These are phyloP conservation scores for Dactylis glomerata DNA, from an alignment of 176 grass and related monocot genomes.

Conservation along the genomic window DNA sequence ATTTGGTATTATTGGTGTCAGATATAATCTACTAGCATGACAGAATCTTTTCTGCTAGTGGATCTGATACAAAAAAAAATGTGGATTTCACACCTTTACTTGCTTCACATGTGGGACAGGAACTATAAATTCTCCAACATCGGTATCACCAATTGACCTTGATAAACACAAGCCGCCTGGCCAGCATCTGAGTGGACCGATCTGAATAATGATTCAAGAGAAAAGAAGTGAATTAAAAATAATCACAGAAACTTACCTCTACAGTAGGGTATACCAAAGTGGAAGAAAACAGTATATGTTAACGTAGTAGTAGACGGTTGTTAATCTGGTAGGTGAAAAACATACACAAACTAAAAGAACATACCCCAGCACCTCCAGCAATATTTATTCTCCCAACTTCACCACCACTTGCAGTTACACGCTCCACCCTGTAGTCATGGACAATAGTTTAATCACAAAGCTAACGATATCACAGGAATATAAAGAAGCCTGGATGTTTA, in stretches of 20 bases:
- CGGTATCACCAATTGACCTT: conserved; percentile 95
- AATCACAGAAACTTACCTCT: conserved; percentile 9
- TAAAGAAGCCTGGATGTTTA: conserved; percentile 4
- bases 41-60: conserved; percentile 31
- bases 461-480: conserved; percentile 22
- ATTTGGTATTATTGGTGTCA: background rate
- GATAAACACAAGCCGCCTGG: conserved; percentile 96
- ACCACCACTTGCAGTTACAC: conserved; percentile 83
- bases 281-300: background rate
- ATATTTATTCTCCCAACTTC: conserved; percentile 96
- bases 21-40: conserved; percentile 25
- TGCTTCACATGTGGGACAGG: conserved; percentile 97
- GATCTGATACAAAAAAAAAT: background rate
- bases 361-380: conserved; percentile 77
- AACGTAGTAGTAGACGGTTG: background rate
- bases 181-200: conserved; percentile 99
- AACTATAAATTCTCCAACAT: conserved; percentile 95
- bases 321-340: conserved; percentile 22
- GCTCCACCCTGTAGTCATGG: conserved; percentile 60
- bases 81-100: conserved; percentile 73
- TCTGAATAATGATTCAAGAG: conserved; percentile 52
- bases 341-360: conserved; percentile 25
- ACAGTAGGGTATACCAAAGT: conserved; percentile 1
- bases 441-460: conserved; percentile 26
- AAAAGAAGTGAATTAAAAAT: conserved; percentile 18